Percentiles rank a stretch among this genome's conserved stretches.
Conservation (phyloP, 257 asterid species). For the Solanum sparsipilum region DNA sequence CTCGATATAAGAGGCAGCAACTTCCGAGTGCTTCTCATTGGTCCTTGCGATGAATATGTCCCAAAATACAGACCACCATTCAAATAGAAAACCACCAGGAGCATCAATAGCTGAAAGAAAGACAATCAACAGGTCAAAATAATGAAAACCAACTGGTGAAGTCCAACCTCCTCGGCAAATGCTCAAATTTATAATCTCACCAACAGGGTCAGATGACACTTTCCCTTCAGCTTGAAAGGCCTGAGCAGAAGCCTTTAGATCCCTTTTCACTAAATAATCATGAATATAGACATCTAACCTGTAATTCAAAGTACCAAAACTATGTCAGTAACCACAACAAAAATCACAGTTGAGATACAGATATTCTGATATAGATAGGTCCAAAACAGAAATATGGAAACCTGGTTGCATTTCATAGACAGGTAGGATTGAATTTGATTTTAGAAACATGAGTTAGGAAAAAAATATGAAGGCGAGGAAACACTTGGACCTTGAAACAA, state of each 20-base stretch:
- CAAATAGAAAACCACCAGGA: conserved; percentile 97
- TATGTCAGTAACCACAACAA: background rate
- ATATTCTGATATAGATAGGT: background rate
- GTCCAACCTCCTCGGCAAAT: background rate
- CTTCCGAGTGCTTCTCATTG: conserved; percentile 97
- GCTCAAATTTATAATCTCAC: conserved; percentile 24
- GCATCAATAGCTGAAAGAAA: conserved; percentile 86
- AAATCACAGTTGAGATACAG: background rate
- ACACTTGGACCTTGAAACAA: background rate
- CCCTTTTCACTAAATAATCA: conserved; percentile 93
- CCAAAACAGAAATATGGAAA: background rate
- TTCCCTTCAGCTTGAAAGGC: conserved; percentile 98
- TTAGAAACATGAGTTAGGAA: background rate
- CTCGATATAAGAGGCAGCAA: conserved; percentile 99
- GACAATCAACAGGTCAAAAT: conserved; percentile 1
- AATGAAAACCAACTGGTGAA: background rate
- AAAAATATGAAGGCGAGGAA: background rate
- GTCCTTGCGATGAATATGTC: conserved; percentile 98
- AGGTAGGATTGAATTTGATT: background rate
- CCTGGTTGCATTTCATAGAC: background rate
- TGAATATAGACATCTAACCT: conserved; percentile 97
- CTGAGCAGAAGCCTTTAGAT: conserved; percentile 90
- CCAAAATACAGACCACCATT: conserved; percentile 99
- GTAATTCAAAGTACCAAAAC: conserved; percentile 5
- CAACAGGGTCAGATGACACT: conserved; percentile 98